A percentile compares a stretch with the other conserved stretches of the same genome.
Evolutionary conservation across 169 alveolate species (phyloP).

Genomic region (Perkinsus chesapeaki): DNA sequence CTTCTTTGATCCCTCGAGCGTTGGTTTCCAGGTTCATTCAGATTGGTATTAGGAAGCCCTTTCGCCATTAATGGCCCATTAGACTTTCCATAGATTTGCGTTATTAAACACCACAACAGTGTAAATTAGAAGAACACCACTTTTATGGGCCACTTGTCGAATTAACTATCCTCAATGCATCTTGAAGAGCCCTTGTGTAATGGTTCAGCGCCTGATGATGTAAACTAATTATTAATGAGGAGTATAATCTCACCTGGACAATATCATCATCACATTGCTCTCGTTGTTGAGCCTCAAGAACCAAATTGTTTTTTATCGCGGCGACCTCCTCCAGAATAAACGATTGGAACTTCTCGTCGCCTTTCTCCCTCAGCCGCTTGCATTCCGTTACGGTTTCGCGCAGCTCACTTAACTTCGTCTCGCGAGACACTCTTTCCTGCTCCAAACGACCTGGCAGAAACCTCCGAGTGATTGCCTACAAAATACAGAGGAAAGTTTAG

Average conservation of each 20-base stretch:
- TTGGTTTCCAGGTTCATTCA: no score
- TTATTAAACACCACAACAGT: neutral
- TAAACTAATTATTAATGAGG: neutral
- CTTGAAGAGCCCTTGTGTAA: neutral
- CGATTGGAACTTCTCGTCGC: constrained; percentile 34
- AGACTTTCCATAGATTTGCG: no score
- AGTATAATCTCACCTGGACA: neutral
- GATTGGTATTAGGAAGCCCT: no score
- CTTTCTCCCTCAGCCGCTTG: constrained; percentile 21
- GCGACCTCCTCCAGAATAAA: constrained; percentile 36
- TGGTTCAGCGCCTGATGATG: neutral
- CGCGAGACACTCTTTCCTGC: neutral
- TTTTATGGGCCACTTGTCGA: neutral
- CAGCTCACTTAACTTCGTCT: neutral
- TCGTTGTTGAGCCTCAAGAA: constrained; percentile 14
- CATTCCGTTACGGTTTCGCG: neutral
- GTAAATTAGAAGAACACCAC: neutral
- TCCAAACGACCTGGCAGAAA: neutral
- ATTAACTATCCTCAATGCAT: neutral
- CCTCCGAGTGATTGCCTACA: neutral
- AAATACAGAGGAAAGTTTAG: neutral
- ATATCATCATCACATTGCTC: neutral
- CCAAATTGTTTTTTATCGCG: constrained; percentile 25
- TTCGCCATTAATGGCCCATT: no score
- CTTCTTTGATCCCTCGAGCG: no score